Conservation (phyloP, 768 basidiomycete genomes). For the Tephrocybe rancida region DNA sequence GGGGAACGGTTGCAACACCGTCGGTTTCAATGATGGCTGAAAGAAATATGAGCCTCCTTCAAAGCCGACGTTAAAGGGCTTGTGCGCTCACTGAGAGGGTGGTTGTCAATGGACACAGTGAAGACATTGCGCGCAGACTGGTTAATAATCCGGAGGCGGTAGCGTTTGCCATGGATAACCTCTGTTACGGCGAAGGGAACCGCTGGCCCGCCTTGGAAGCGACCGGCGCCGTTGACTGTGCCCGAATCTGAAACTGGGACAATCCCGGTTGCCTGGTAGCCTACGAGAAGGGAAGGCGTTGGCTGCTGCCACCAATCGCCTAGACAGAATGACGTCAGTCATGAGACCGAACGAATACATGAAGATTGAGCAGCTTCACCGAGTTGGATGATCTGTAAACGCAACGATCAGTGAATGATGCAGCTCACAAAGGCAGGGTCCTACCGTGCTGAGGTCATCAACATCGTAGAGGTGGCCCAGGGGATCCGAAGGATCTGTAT, state of each 20-base stretch:
- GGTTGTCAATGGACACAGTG: slow-evolving; percentile 33
- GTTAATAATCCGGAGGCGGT: slow-evolving; percentile 51
- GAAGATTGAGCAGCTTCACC: slow-evolving; percentile 3
- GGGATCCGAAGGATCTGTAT: slow-evolving; percentile 15
- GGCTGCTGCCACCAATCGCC: slow-evolving; percentile 47
- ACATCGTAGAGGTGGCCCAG: slow-evolving; percentile 16
- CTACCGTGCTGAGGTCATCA: slow-evolving; percentile 16
- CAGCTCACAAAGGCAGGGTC: background rate
- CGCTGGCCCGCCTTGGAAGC: slow-evolving; percentile 38
- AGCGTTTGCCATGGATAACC: slow-evolving; percentile 38
- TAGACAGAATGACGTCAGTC: slow-evolving; percentile 25
- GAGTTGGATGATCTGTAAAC: slow-evolving; percentile 17
- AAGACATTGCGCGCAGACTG: slow-evolving; percentile 42
- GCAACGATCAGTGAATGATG: background rate
- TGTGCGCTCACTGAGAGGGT: slow-evolving; percentile 24
- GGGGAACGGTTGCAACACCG: slow-evolving; percentile 32
- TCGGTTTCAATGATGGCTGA: slow-evolving; percentile 41
- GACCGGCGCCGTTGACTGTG: slow-evolving; percentile 46
- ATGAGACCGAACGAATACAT: slow-evolving; percentile 7
- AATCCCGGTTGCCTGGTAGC: slow-evolving; percentile 24
- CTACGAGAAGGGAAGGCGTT: slow-evolving; percentile 26
- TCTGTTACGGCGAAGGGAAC: slow-evolving; percentile 37
- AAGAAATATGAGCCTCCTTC: background rate
- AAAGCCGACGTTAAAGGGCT: no score
- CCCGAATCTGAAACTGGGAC: slow-evolving; percentile 37